phyloP scores from a whole-genome alignment of 73 alveolate genomes.

The Halteria grandinella region DNA sequence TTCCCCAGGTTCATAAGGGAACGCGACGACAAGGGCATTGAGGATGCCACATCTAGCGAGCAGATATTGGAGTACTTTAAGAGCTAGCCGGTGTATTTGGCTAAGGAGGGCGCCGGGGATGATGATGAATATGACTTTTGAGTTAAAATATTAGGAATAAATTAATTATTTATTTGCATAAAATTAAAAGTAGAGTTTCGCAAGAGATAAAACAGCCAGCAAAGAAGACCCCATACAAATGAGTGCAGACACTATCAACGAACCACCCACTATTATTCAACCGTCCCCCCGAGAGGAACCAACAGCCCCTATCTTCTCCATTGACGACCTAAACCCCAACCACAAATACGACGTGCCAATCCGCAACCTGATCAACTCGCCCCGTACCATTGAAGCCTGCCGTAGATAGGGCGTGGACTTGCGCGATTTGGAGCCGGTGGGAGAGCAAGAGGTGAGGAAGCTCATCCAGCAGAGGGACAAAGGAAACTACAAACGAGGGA shows the following conservation, averaged over 20 bases:
- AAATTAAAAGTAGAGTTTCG: neutral
- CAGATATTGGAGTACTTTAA: constrained; percentile 94
- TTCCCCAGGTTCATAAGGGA: constrained; percentile 98
- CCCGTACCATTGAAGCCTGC: constrained; percentile 35
- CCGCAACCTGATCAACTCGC: neutral
- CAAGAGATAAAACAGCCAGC: neutral
- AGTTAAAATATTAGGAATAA: neutral
- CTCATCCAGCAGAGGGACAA: constrained; percentile 4
- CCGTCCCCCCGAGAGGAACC: too few species aligned
- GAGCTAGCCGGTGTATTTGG: constrained; percentile 62
- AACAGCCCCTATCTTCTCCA: too few species aligned
- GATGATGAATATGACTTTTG: constrained; percentile 43
- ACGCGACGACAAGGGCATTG: constrained; percentile 97
- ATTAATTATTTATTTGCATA: neutral
- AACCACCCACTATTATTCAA: too few species aligned
- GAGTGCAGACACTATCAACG: constrained; percentile 36
- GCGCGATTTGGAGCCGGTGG: neutral
- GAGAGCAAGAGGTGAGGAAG: neutral
- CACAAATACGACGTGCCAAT: neutral
- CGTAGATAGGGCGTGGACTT: constrained; percentile 27
- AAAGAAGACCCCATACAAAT: neutral
- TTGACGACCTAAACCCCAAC: constrained; percentile 11
- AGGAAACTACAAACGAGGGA: neutral
- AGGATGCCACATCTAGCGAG: constrained; percentile 95
- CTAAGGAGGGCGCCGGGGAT: neutral